phyloP scores from a whole-genome alignment of 495 filamentous ascomycete genomes.

The Xylaria acuta region DNA sequence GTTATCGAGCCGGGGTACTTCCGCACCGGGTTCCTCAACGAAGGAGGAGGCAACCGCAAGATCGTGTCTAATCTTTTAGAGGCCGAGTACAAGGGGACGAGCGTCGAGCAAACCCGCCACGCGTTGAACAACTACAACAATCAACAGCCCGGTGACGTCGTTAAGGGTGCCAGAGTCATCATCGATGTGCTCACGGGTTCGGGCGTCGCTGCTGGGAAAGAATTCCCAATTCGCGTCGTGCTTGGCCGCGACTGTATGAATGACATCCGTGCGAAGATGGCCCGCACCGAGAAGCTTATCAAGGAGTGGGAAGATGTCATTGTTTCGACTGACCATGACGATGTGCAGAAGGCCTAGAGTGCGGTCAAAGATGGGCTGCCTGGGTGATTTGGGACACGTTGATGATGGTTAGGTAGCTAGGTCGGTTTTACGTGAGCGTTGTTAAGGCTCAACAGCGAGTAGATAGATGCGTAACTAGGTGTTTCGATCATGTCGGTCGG shows the following conservation, averaged over 20 bases:
- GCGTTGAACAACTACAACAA: constrained; percentile 18
- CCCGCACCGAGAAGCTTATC: constrained; percentile 23
- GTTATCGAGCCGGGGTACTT: constrained; percentile 46
- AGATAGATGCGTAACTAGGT: too few relatives aligned
- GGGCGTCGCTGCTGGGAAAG: constrained; percentile 33
- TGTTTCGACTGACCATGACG: constrained; percentile 29
- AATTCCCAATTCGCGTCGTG: constrained; percentile 25
- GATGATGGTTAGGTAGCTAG: not conserved
- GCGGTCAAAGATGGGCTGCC: not conserved
- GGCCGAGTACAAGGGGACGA: constrained; percentile 24
- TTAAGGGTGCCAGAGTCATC: constrained; percentile 42
- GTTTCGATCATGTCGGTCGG: not conserved
- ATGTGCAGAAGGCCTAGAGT: constrained; percentile 16
- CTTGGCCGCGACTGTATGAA: constrained; percentile 29
- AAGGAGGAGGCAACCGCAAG: constrained; percentile 20
- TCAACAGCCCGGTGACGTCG: constrained; percentile 43
- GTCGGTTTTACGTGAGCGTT: not conserved
- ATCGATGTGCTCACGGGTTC: constrained; percentile 42
- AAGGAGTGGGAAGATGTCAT: constrained; percentile 30
- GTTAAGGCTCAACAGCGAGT: not conserved
- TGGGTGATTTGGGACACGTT: too few relatives aligned
- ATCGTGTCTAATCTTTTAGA: constrained; percentile 17
- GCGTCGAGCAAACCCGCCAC: constrained; percentile 5
- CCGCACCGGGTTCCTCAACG: constrained; percentile 29
- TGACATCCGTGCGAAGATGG: constrained; percentile 25